Percentiles rank a stretch among this genome's conserved stretches.
Evolutionary conservation across 2,329 filamentous ascomycete genomes (phyloP).

Genomic region (Aspergillus eucalypticola): DNA sequence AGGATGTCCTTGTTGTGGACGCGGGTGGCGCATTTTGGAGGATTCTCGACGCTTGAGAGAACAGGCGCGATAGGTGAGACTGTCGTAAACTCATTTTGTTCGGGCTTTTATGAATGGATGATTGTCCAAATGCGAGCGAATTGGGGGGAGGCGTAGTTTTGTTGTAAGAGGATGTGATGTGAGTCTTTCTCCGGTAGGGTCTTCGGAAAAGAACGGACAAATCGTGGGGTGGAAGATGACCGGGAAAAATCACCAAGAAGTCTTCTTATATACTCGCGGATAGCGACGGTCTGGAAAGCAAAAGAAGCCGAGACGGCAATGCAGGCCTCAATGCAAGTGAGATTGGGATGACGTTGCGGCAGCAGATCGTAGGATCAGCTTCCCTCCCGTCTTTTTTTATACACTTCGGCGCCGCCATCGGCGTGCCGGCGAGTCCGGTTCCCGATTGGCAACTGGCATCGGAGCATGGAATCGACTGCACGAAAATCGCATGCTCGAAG

Average conservation of each 20-base stretch:
- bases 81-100: constrained; percentile 15
- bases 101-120: neutral
- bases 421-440: constrained; percentile 9
- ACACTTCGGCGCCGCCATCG: constrained; percentile 6
- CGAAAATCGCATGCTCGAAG: neutral
- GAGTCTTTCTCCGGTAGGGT: neutral
- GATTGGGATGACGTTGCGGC: constrained; percentile 13
- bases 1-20: neutral
- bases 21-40: constrained; percentile 9
- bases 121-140: neutral
- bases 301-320: neutral
- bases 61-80: constrained; percentile 23
- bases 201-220: neutral
- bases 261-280: neutral
- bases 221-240: neutral
- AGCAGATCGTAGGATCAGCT: constrained; percentile 1
- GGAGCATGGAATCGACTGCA: neutral
- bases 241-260: neutral
- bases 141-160: too few relatives aligned
- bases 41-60: constrained; percentile 21
- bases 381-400: neutral
- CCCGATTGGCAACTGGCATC: constrained; percentile 3
- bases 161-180: neutral
- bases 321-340: constrained; percentile 1
- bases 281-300: neutral